These are phyloP conservation scores for Copromyces sp. DNA, from an alignment of 495 filamentous ascomycete species.

Conservation along the genomic window DNA sequence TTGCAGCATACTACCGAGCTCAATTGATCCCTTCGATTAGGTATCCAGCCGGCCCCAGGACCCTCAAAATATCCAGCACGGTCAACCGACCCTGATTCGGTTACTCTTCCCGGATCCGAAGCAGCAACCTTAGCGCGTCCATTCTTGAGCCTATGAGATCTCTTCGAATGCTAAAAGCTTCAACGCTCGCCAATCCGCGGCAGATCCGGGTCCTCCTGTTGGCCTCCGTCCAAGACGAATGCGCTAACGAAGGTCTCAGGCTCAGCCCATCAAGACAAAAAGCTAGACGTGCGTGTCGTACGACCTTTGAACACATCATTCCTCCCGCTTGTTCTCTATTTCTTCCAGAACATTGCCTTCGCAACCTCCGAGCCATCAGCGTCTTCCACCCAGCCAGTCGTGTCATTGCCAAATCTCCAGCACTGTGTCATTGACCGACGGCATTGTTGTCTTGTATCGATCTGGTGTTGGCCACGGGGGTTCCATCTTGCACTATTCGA, in stretches of 20 bases:
- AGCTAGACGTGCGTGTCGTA: background rate
- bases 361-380: background rate
- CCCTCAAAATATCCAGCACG: background rate
- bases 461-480: background rate
- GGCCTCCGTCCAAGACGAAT: background rate
- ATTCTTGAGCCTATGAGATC: background rate
- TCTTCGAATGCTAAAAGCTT: background rate
- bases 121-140: background rate
- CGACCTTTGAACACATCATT: background rate
- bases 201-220: background rate
- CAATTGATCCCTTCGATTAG: background rate
- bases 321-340: background rate
- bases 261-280: background rate
- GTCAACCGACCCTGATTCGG: background rate
- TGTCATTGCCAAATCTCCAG: too few species aligned
- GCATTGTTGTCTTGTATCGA: background rate
- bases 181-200: background rate
- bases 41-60: background rate
- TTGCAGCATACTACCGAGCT: background rate
- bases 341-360: background rate
- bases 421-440: background rate
- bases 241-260: background rate
- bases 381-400: background rate
- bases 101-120: background rate
- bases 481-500: background rate